A percentile compares a stretch with the other conserved stretches of the same genome.
phyloP scores from a whole-genome alignment of 139 green algal genomes.

The Picochlorum costavermella region DNA sequence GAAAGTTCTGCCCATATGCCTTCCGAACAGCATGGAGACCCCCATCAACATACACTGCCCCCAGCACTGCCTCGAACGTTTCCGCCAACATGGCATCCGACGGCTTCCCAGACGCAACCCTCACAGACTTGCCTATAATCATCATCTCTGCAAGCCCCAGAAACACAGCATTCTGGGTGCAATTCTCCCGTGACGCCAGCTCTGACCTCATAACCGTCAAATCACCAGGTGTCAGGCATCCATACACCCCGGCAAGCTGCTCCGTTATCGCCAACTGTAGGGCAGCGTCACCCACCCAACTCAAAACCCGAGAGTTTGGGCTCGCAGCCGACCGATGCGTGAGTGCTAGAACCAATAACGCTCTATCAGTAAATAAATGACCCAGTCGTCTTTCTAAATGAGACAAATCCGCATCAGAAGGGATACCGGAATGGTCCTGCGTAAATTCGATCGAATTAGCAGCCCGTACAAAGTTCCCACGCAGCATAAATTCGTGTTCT shows the following conservation, averaged over 20 bases:
- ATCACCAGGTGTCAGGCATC: not conserved
- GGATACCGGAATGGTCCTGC: no score
- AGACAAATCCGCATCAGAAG: no score
- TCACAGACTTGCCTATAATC: conserved; percentile 7
- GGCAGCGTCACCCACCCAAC: conserved; percentile 28
- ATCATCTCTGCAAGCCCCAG: conserved; percentile 11
- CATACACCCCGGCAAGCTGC: conserved; percentile 12
- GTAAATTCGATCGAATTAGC: not conserved
- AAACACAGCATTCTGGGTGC: not conserved
- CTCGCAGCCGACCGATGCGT: conserved; percentile 12
- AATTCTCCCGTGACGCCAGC: conserved; percentile 11
- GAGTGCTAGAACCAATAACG: conserved; percentile 19
- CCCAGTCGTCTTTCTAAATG: no score
- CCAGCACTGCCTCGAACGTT: conserved; percentile 13
- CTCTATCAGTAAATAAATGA: conserved; percentile 17
- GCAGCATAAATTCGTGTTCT: not conserved
- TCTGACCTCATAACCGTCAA: not conserved
- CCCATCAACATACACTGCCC: conserved; percentile 10
- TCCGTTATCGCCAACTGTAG: conserved; percentile 18
- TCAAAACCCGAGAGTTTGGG: conserved; percentile 4
- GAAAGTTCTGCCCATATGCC: conserved; percentile 1
- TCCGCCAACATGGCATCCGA: conserved; percentile 14
- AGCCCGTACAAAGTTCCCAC: conserved; percentile 2
- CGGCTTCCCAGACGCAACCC: not conserved
- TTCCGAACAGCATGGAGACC: conserved; percentile 6